Base-by-base conservation (phyloP, 345 rosid genomes). In the Angophora floribunda region DNA sequence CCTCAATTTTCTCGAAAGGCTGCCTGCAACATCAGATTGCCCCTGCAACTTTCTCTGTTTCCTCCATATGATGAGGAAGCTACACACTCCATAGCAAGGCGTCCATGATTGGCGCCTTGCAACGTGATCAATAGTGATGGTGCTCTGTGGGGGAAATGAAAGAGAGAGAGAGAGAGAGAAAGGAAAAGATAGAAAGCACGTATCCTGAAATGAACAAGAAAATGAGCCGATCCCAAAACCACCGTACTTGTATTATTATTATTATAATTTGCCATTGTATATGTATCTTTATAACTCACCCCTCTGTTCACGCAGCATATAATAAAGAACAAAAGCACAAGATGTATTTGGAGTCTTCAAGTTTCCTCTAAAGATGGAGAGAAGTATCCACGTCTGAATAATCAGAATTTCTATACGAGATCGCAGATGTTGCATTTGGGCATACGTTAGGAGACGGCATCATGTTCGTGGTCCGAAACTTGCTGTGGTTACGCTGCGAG, bases 371-470 rank as follows among this genome's bases (percentile, higher is more conserved):
- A 87, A 96, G 95, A 91, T 93, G 98, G 87, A 95, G 97, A 84
- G 97, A 95, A 32, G 98, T 96, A 90, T 96, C 98, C 45, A 96
- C 94, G 89, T 94, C 97, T 87, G 92, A 87, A 89, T 88, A 80
- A 4, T 93, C 95, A 57, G 89, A 89, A 59, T 26, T 88, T 84
- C 87, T 91, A 21, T 91, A 92, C n/a, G 86, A 52, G 75, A 57
- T 89, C 50, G 87, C 70, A 15, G 26, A 41, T 6, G 82, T 26
- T 24, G 22, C 82, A 28, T 63, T 87, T 44, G 91, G 86, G 93
- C 93, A 92, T 36, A 88, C 87, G 87, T 86, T 80, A 51, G 93
- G 26, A 32, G 90, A 85, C 30, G 65, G 36, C 21, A 92, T 86
- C 78, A 50, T 32, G 41, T 85, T 87, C 55, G 28, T 87, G 53